phyloP scores from a whole-genome alignment of 164 flowering plant genomes.

The Tetrastigma voinierianum region DNA sequence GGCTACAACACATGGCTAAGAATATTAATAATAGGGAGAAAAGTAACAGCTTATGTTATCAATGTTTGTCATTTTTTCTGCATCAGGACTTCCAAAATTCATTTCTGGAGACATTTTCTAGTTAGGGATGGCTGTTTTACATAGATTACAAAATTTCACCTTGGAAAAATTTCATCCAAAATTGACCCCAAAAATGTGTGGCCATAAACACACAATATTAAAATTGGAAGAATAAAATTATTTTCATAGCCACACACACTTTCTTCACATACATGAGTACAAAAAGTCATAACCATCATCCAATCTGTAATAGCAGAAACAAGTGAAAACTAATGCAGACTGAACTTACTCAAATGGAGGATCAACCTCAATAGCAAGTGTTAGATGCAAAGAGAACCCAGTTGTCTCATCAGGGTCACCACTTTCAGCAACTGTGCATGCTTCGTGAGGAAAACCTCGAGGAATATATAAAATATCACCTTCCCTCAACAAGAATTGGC shows the following conservation, averaged over 20 bases:
- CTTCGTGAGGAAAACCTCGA: constrained; percentile 78
- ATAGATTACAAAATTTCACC: no score
- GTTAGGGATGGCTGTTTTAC: no score
- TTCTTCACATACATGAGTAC: no score
- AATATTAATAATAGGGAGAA: no score
- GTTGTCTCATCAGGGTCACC: constrained; percentile 17
- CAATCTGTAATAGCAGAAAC: neutral
- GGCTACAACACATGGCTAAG: no score
- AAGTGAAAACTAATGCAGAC: neutral
- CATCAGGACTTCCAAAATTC: no score
- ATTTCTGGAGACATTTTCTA: no score
- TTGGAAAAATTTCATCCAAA: no score
- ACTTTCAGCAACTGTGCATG: constrained; percentile 36
- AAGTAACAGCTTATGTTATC: no score
- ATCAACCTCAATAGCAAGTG: constrained; percentile 74
- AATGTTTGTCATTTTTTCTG: no score
- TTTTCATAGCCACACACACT: neutral
- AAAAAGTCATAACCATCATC: neutral
- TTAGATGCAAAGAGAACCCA: constrained; percentile 68
- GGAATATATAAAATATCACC: constrained; percentile 83
- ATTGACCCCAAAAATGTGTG: no score
- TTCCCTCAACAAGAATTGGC: constrained; percentile 48
- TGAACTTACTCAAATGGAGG: constrained; percentile 81
- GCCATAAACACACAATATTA: neutral
- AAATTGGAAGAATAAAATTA: neutral